Evolutionary conservation across 208 protist species (phyloP).

Genomic region (Trypanosoma caninum): DNA sequence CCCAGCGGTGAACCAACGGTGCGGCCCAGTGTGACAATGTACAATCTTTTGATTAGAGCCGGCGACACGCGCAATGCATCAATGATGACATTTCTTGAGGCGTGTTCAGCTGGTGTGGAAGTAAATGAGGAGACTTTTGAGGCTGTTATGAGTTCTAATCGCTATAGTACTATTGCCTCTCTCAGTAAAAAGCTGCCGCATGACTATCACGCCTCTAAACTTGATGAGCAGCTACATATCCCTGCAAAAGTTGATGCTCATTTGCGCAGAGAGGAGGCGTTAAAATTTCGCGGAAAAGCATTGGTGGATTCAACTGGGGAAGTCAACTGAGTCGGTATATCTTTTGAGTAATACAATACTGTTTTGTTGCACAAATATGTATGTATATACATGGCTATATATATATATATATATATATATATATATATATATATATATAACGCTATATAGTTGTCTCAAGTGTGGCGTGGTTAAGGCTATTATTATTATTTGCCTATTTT

Average conservation of each 20-base stretch:
- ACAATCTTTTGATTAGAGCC: conserved; percentile 64
- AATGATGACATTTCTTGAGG: conserved; percentile 87
- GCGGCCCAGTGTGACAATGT: conserved; percentile 38
- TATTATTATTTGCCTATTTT: background rate
- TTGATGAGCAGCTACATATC: conserved; percentile 76
- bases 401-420: conserved; percentile 1
- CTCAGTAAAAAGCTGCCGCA: conserved; percentile 74
- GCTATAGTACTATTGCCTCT: conserved; percentile 37
- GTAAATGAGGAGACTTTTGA: conserved; percentile 68
- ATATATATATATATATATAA: too few species aligned
- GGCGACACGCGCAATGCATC: conserved; percentile 76
- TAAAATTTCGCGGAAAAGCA: conserved; percentile 60
- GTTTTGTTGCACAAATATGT: background rate
- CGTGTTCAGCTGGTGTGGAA: conserved; percentile 60
- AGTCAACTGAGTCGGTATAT: conserved; percentile 17
- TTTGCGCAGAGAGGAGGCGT: conserved; percentile 76
- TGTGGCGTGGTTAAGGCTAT: too few species aligned
- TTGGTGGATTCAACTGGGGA: conserved; percentile 79
- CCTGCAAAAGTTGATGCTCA: conserved; percentile 79
- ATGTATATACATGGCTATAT: background rate
- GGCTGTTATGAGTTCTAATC: conserved; percentile 41
- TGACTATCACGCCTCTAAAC: conserved; percentile 62
- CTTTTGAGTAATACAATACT: background rate
- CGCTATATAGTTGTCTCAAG: too few species aligned
- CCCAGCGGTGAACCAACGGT: conserved; percentile 51